Base-by-base conservation (phyloP, 2,329 filamentous ascomycete genomes). In the Colletotrichum truncatum region DNA sequence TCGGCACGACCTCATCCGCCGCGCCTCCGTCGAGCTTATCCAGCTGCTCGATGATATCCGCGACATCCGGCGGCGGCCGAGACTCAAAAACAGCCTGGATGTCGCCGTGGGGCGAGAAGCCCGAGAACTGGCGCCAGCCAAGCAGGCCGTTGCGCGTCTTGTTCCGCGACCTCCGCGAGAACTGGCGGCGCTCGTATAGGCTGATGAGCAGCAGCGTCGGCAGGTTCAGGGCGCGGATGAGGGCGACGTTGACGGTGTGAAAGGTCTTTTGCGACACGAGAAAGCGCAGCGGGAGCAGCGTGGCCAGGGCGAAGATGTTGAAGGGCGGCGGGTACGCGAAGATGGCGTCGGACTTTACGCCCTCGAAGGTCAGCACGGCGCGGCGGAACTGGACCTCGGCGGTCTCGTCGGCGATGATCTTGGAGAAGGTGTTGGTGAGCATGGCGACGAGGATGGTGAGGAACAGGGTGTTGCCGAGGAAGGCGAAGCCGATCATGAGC, bases 401-500 rank as follows among this genome's bases (percentile, higher is more conserved):
- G 0, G 86, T 86, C 16, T 90, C 89, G 68, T 92, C 89, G 52
- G 83, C 82, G n/a, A 90, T 89, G 53, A 93, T 89, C 57, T 87
- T 88, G 57, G 87, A 88, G 72, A 92, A 92, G 0, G 90, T 92
- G 72, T 91, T 92, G 62, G 86, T 90, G 30, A 93, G 84, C 78
- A 92, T 91, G 16, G 91, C 91, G 1, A 93, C 89, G 2, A 93
- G 82, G 67, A 93, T 91, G 1, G 91, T 93, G 39, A 93, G 80
- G 78, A 93, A 93, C 38, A 93, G 83, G 0, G 89, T 92, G 74
- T 93, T 93, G 52, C 91, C 91, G 7, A 93, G 80, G 71, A 93
- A 92, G 5, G 91, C 89, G 75, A 93, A 93, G 4, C 87, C 83
- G 62, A 93, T 85, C 86, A 92, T 92, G 9, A 93, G 80, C 0